Base-by-base conservation (phyloP, 805 yeast genomes). In the Soucietia sequanensis region DNA sequence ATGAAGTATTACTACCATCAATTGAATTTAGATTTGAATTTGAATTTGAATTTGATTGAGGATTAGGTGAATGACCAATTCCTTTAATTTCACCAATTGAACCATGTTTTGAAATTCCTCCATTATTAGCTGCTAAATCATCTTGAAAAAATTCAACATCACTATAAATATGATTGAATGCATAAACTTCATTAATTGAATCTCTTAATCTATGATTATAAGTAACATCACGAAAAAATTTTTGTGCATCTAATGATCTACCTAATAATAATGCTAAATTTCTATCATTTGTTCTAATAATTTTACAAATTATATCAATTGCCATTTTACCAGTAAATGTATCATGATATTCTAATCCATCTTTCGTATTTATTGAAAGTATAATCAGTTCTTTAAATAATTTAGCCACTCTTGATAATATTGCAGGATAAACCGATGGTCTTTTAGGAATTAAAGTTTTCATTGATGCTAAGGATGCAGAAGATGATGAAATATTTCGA, bases 241-340 rank as follows among this genome's bases (percentile, higher is more conserved):
- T 86, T 50, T 93, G 98, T 1, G 96, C 95, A 62, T 93, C 98
- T 36, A 93, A 66, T 0, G 97, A 81, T 44, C 99, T 72, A 19
- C 98, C 99, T 32, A 93, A 64, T 22, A 93, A 65, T 30, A 93
- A 65, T 0, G 98, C 98, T 49, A 93, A 64, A 48, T 89, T 90
- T 40, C 99, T 72, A 58, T 93, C 99, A 6, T 88, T 84, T 1
- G 96, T 91, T 46, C 95, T 72, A 33, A 91, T 81, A 34, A 93
- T 84, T 37, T 82, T 72, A 38, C 95, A 82, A 40, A 93, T 80
- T n/a, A 81, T 75, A 57, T 89, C 96, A 20, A 93, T 95, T 1
- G 98, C 96, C 60, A 87, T 93, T 15, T 86, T 72, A 22, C 99
- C 99, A 0, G 96, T 84, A 53, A 93, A 93, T 0, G 97, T 82